Evolutionary conservation across 345 rosid species (phyloP).

Genomic region (Cardiospermum halicacabum): DNA sequence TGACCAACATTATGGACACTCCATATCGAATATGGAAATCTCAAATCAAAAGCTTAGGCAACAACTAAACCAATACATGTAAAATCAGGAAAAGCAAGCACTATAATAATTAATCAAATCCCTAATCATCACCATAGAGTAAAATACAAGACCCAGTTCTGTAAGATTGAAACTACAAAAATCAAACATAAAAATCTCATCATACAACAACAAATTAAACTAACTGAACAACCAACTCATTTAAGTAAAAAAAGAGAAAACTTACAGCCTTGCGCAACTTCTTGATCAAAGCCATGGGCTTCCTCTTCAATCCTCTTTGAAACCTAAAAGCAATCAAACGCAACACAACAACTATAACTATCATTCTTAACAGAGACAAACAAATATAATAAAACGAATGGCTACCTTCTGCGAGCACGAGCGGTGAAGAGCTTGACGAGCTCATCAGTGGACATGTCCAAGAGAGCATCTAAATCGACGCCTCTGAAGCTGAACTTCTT

Average conservation of each 20-base stretch:
- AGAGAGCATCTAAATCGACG: conserved; percentile 66
- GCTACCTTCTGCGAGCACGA: conserved; percentile 64
- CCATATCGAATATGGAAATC: too few relatives aligned
- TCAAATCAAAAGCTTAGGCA: too few relatives aligned
- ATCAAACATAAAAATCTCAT: too few relatives aligned
- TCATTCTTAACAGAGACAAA: too few relatives aligned
- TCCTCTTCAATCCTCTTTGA: conserved; percentile 62
- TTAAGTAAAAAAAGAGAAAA: background rate
- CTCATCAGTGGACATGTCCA: conserved; percentile 69
- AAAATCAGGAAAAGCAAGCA: too few relatives aligned
- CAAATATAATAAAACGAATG: background rate
- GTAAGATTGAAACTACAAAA: too few relatives aligned
- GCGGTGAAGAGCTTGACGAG: conserved; percentile 57
- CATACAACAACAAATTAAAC: background rate
- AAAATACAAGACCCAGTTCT: too few relatives aligned
- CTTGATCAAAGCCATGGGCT: conserved; percentile 67
- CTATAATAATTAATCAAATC: too few relatives aligned
- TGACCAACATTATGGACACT: too few relatives aligned
- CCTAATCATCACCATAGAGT: too few relatives aligned
- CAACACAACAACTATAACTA: background rate
- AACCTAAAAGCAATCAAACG: conserved; percentile 32
- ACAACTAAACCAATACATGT: too few relatives aligned
- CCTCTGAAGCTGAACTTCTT: conserved; percentile 74
- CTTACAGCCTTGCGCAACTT: conserved; percentile 57
- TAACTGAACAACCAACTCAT: too few relatives aligned